These are phyloP conservation scores for Phytophthora lateralis DNA, from an alignment of 352 stramenopile genomes.

Conservation along the genomic window DNA sequence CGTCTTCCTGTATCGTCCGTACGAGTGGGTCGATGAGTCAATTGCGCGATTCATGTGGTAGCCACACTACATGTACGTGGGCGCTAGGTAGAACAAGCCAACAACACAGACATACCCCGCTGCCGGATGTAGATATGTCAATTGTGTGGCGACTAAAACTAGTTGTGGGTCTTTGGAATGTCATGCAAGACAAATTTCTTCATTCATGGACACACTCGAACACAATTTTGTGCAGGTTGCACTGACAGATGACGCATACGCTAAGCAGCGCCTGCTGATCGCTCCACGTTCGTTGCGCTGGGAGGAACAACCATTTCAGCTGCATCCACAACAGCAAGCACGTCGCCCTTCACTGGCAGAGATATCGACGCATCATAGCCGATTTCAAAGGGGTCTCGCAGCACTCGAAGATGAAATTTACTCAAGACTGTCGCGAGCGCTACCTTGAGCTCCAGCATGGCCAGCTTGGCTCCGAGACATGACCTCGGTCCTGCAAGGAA, in stretches of 20 bases:
- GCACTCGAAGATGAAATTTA: constrained; percentile 37
- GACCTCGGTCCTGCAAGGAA: constrained; percentile 70
- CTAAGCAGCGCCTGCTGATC: constrained; percentile 29
- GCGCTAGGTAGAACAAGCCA: background rate
- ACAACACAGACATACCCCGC: background rate
- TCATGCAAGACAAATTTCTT: background rate
- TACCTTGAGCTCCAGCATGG: constrained; percentile 71
- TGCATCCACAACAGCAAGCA: constrained; percentile 32
- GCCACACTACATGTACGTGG: constrained; percentile 9
- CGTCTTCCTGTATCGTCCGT: constrained; percentile 74
- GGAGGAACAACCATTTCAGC: constrained; percentile 2
- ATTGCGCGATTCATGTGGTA: constrained; percentile 90
- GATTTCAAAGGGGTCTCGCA: constrained; percentile 39
- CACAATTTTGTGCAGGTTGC: constrained; percentile 6
- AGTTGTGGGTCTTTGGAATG: constrained; percentile 1
- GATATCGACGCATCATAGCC: constrained; percentile 48
- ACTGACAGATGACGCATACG: background rate
- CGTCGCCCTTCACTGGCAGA: constrained; percentile 44
- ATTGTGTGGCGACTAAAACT: background rate
- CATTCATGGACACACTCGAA: background rate
- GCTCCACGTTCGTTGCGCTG: background rate
- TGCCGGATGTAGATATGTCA: constrained; percentile 5
- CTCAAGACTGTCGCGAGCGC: constrained; percentile 47
- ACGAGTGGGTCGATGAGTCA: constrained; percentile 78
- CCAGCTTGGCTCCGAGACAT: constrained; percentile 64